These are phyloP conservation scores for Capsicum baccatum DNA, from an alignment of 257 asterid species.

Conservation along the genomic window DNA sequence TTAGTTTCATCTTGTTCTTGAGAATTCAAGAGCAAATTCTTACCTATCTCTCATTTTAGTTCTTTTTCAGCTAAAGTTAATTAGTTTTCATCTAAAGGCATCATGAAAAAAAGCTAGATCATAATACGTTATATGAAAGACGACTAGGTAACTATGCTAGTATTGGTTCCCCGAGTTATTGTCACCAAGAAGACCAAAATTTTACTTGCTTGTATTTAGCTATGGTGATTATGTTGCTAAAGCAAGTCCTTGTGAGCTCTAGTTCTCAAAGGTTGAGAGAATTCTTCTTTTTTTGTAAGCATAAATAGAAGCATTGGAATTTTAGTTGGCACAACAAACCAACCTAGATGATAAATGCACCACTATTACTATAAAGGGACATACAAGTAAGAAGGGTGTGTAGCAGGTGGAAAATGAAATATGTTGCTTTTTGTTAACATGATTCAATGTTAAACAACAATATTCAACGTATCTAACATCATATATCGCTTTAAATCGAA, in stretches of 20 bases:
- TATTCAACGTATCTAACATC: not conserved
- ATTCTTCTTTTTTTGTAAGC: not conserved
- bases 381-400: not conserved
- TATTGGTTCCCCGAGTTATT: not conserved
- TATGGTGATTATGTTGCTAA: not conserved
- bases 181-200: not conserved
- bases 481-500: not conserved
- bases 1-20: not conserved
- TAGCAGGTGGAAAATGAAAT: not conserved
- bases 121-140: not conserved
- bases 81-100: not conserved
- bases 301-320: slow-evolving; percentile 3
- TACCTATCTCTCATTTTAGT: not conserved
- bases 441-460: not conserved
- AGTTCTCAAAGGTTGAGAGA: not conserved
- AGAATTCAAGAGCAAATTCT: not conserved
- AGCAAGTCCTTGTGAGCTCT: not conserved
- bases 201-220: not conserved
- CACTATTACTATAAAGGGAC: slow-evolving; percentile 2
- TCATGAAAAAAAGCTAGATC: not conserved
- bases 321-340: not conserved
- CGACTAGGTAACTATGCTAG: not conserved
- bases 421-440: not conserved
- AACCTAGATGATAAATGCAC: slow-evolving; percentile 19
- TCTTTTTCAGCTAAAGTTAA: not conserved